Base-by-base conservation (phyloP, 2,329 filamentous ascomycete genomes). In the Aspergillus fumigatiaffinis region DNA sequence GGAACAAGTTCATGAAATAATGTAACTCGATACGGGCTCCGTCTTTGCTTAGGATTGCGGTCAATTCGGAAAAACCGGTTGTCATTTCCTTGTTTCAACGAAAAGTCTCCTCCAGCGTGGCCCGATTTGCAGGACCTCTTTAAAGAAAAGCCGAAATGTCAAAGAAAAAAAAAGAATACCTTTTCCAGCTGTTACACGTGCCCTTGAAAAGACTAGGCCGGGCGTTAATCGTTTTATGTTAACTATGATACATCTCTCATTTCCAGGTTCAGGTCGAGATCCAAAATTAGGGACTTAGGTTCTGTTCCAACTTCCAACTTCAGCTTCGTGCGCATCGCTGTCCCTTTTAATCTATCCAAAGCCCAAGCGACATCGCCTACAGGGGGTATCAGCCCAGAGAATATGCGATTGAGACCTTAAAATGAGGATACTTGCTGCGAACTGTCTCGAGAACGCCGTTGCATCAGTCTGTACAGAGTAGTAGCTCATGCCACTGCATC, bases 21-120 rank as follows among this genome's bases (percentile, higher is more conserved):
- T 75, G 72, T 75, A 75, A 71, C 67, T 73, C 69, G 66, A 71
- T 68, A 68, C 66, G 67, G 67, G 63, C 66, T 72, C 71, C 68
- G 69, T 73, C 59, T 69, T 63, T 69, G 64, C 66, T 68, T 71
- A 68, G 64, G 66, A 68, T 65, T 68, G 63, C 63, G 67, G 66
- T 70, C 64, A 68, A 69, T 69, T 64, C 70, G 68, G 68, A 67
- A 64, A 63, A 64, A 62, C 67, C 63, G 63, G 60, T 68, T 68
- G 66, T 68, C 67, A 64, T 68, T 63, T 63, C 59, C 65, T 63
- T 68, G 63, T 66, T 70, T 69, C 66, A 66, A 25, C 21, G 60
- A 62, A 63, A 55, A 56, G 54, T 66, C 56, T 61, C 61, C 66
- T 63, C 57, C 61, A 63, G 66, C 66, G 65, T 70, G 68, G 69